phyloP scores from a whole-genome alignment of 2,329 filamentous ascomycete species.

The Lachnellula subtilissima region DNA sequence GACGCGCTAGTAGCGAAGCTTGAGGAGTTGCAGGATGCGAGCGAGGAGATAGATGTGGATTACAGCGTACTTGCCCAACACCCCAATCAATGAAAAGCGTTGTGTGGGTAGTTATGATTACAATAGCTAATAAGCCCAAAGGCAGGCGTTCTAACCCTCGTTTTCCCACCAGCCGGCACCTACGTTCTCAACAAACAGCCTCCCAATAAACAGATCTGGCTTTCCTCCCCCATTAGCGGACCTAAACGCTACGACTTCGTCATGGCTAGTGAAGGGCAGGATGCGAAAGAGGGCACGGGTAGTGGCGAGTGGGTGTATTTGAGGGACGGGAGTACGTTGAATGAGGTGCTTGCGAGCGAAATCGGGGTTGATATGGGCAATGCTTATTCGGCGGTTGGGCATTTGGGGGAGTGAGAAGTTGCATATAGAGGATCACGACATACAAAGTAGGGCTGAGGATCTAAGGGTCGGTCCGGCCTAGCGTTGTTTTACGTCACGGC shows the following conservation, averaged over 20 bases:
- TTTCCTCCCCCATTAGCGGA: constrained; percentile 83
- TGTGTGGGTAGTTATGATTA: not conserved
- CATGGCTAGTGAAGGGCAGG: constrained; percentile 63
- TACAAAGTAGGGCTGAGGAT: not conserved
- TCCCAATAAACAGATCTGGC: constrained; percentile 96
- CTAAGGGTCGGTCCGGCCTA: too few relatives aligned
- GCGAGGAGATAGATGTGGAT: constrained; percentile 79
- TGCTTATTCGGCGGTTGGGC: constrained; percentile 1
- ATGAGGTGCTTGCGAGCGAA: constrained; percentile 69
- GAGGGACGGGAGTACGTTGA: constrained; percentile 73
- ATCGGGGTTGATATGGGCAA: constrained; percentile 54
- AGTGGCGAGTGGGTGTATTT: constrained; percentile 81
- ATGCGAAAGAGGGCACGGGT: constrained; percentile 73
- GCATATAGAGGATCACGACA: not conserved
- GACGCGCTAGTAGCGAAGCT: constrained; percentile 51
- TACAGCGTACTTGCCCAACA: constrained; percentile 58
- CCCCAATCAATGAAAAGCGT: too few relatives aligned
- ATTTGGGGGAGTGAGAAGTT: constrained; percentile 4
- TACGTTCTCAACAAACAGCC: constrained; percentile 99
- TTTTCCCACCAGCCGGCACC: constrained; percentile 63
- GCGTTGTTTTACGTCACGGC: too few relatives aligned
- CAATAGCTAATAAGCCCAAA: constrained; percentile 35
- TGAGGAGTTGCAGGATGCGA: constrained; percentile 69
- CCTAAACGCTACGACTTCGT: constrained; percentile 96
- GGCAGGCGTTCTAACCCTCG: constrained; percentile 81